Evolutionary conservation across 257 asterid species (phyloP).

Genomic region (Osmanthus fragrans): DNA sequence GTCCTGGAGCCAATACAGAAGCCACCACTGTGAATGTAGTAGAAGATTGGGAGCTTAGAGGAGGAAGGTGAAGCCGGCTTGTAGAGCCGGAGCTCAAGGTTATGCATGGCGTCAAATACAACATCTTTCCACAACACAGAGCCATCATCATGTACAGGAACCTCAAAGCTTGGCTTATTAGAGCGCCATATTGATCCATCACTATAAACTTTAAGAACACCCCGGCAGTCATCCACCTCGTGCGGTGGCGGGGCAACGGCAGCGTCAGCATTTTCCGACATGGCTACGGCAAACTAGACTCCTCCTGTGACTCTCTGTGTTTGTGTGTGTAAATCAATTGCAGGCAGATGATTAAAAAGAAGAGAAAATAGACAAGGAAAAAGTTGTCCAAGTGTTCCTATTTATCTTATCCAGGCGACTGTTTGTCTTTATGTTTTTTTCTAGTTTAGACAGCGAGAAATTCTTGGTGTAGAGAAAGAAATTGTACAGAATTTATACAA

Average conservation of each 20-base stretch:
- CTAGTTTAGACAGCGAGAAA: conserved; percentile 19
- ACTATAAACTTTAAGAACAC: conserved; percentile 59
- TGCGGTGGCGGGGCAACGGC: conserved; percentile 23
- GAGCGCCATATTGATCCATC: conserved; percentile 75
- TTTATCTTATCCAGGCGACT: conserved; percentile 26
- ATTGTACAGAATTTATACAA: too few species aligned
- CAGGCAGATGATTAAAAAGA: not conserved
- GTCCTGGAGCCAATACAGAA: conserved; percentile 73
- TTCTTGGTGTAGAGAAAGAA: too few species aligned
- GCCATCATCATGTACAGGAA: conserved; percentile 58
- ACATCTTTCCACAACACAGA: conserved; percentile 67
- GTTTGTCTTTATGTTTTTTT: conserved; percentile 2
- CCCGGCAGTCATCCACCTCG: conserved; percentile 78
- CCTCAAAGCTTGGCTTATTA: conserved; percentile 47
- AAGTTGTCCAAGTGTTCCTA: not conserved
- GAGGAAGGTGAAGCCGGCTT: conserved; percentile 47
- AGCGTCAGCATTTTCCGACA: not conserved
- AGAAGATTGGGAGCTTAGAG: conserved; percentile 62
- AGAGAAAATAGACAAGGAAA: conserved; percentile 3
- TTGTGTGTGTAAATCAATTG: not conserved
- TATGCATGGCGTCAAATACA: conserved; percentile 38
- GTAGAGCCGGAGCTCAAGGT: conserved; percentile 71
- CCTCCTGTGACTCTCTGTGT: not conserved
- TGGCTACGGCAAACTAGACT: conserved; percentile 10
- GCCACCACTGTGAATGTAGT: conserved; percentile 78